Percentiles rank a stretch among this genome's conserved stretches.
Evolutionary conservation across 2,329 filamentous ascomycete species (phyloP).

Genomic region (Colletotrichum acutatum): DNA sequence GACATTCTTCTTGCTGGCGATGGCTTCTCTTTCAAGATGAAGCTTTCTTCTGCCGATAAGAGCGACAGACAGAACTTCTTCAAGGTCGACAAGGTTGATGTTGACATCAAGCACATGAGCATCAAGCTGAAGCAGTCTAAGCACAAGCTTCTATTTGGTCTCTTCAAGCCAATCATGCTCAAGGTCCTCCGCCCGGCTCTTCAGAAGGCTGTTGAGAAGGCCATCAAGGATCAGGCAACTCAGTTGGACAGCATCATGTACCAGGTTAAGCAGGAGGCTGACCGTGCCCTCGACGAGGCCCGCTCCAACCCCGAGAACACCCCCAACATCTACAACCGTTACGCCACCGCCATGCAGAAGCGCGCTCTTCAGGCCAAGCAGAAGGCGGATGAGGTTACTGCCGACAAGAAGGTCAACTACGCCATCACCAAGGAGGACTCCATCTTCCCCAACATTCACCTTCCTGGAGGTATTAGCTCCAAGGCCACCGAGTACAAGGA

Average conservation of each 20-base stretch:
- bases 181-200: slow-evolving; percentile 85
- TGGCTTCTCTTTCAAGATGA: slow-evolving; percentile 92
- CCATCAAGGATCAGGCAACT: slow-evolving; percentile 85
- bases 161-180: slow-evolving; percentile 90
- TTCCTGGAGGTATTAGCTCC: slow-evolving; percentile 89
- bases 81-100: slow-evolving; percentile 90
- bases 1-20: slow-evolving; percentile 89
- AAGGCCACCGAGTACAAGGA: slow-evolving; percentile 96
- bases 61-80: slow-evolving; percentile 85
- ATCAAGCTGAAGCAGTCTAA: slow-evolving; percentile 95
- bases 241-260: slow-evolving; percentile 79
- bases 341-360: slow-evolving; percentile 79
- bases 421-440: slow-evolving; percentile 90
- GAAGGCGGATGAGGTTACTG: slow-evolving; percentile 71
- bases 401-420: slow-evolving; percentile 81
- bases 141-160: slow-evolving; percentile 88
- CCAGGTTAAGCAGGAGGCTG: slow-evolving; percentile 84
- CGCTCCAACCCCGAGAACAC: slow-evolving; percentile 77
- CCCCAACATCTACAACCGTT: slow-evolving; percentile 88
- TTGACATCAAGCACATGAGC: slow-evolving; percentile 82
- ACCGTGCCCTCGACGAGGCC: slow-evolving; percentile 74
- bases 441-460: slow-evolving; percentile 85
- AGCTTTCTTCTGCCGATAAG: slow-evolving; percentile 83
- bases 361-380: slow-evolving; percentile 80
- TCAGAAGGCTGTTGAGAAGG: slow-evolving; percentile 88